phyloP scores from a whole-genome alignment of 306 rosid species.

The Trichosanthes cucumerina region DNA sequence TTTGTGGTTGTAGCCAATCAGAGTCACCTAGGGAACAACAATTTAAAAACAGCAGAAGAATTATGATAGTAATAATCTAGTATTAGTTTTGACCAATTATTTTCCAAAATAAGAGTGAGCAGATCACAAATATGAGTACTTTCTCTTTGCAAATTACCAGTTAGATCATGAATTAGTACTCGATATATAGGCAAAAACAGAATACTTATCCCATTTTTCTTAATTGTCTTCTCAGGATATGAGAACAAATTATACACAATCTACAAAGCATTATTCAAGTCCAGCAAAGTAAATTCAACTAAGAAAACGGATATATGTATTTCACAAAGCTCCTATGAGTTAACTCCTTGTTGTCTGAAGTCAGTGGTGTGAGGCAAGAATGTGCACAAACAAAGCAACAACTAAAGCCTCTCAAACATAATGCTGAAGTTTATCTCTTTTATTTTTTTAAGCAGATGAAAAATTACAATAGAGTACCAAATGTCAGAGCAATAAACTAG shows the following conservation, averaged over 20 bases:
- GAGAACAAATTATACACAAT: not conserved
- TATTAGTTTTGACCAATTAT: not conserved
- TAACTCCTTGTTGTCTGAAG: not conserved
- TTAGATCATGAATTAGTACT: not conserved
- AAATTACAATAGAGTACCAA: no score
- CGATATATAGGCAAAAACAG: not conserved
- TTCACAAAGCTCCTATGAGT: not conserved
- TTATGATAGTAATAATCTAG: not conserved
- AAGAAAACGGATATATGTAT: not conserved
- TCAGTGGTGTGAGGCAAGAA: not conserved
- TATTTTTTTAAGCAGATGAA: no score
- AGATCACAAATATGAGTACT: not conserved
- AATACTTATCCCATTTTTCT: not conserved
- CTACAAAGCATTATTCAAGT: not conserved
- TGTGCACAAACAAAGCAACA: not conserved
- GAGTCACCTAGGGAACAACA: constrained; percentile 45
- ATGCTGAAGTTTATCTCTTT: no score
- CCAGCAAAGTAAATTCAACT: not conserved
- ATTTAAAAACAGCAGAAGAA: not conserved
- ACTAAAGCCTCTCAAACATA: not conserved
- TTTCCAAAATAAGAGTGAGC: not conserved
- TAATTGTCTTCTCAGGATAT: not conserved
- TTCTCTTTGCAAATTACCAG: not conserved
- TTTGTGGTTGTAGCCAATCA: constrained; percentile 81
- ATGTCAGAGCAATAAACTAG: no score